Evolutionary conservation across 441 rosid genomes (phyloP).

Genomic region (Breynia disticha): DNA sequence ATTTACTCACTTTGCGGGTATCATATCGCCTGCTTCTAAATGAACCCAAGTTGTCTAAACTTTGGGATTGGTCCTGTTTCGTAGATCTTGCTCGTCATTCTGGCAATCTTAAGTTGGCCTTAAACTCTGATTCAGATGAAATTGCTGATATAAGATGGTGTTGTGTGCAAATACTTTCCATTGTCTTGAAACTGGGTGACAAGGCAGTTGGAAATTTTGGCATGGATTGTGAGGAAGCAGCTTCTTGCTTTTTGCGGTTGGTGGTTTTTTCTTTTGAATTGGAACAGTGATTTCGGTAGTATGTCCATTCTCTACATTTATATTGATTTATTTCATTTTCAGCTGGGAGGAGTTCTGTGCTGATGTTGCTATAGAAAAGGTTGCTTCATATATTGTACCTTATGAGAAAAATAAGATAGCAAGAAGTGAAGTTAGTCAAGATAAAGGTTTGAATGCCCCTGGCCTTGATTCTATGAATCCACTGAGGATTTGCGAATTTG

Average conservation of each 20-base stretch:
- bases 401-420: too few relatives aligned
- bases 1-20: conserved; percentile 39
- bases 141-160: conserved; percentile 67
- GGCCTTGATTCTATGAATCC: conserved; percentile 25
- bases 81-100: conserved; percentile 46
- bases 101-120: conserved; percentile 14
- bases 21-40: conserved; percentile 61
- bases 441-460: conserved; percentile 27
- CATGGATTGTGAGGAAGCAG: conserved; percentile 46
- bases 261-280: conserved; percentile 17
- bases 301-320: not conserved
- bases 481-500: conserved; percentile 25
- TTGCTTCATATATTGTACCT: conserved; percentile 19
- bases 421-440: conserved; percentile 22
- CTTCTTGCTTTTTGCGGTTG: conserved; percentile 70
- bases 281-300: not conserved
- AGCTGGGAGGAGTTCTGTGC: conserved; percentile 90
- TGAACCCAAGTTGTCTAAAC: conserved; percentile 58
- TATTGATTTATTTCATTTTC: conserved; percentile 16
- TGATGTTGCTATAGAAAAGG: conserved; percentile 65
- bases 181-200: conserved; percentile 49
- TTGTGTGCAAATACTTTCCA: conserved; percentile 45
- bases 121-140: conserved; percentile 17
- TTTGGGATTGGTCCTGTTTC: conserved; percentile 95
- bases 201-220: conserved; percentile 38